Conservation (phyloP, 2,329 filamentous ascomycete species). For the Botrytis paeoniae region DNA sequence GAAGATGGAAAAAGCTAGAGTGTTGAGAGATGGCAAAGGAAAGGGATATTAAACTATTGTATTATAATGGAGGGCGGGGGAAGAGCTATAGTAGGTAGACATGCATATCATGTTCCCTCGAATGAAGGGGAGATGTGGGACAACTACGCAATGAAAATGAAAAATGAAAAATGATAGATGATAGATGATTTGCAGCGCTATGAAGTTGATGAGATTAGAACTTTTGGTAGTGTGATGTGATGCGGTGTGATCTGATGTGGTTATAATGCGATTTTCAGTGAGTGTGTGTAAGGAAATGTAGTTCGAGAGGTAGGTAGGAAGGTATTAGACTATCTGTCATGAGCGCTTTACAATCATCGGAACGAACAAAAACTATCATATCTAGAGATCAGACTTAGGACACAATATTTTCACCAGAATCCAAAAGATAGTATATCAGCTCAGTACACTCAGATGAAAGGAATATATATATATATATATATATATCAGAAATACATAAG, state of each 20-base stretch:
- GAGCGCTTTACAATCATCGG: background rate
- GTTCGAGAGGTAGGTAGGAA: background rate
- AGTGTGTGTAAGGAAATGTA: too few species aligned
- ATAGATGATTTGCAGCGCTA: conserved; percentile 20
- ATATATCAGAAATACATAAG: too few species aligned
- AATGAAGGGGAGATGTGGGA: background rate
- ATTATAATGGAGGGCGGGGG: conserved; percentile 32
- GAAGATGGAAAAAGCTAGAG: conserved; percentile 46
- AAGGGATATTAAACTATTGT: conserved; percentile 34
- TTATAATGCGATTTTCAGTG: background rate
- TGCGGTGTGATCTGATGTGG: background rate
- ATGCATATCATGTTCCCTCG: conserved; percentile 17
- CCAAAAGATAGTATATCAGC: background rate
- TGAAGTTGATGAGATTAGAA: background rate
- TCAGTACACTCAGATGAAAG: too few species aligned
- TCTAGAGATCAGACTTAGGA: background rate
- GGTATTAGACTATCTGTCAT: background rate
- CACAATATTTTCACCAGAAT: background rate
- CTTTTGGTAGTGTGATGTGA: background rate
- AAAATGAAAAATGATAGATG: conserved; percentile 34
- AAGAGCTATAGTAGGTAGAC: conserved; percentile 25
- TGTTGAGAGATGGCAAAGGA: conserved; percentile 23
- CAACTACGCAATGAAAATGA: conserved; percentile 23
- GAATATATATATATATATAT: too few species aligned
- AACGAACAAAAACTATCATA: background rate